Evolutionary conservation across 108 stramenopile species (phyloP), one percentile per base, ranked within the genome.

Genomic region (Fragilariopsis cylindrus): DNA sequence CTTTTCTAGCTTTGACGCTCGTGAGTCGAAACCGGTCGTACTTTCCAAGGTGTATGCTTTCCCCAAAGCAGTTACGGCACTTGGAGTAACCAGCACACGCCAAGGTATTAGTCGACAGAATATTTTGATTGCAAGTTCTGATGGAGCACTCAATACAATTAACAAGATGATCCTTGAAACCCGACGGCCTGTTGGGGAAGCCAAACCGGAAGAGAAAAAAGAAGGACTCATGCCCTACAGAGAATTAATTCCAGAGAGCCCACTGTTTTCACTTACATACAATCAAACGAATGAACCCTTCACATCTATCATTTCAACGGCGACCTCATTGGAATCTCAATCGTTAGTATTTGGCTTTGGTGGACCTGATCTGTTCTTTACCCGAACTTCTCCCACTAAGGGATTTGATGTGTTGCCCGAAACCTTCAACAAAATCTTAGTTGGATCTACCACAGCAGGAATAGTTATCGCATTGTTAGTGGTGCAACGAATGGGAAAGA

Each of bases 91-190:
- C 2, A 68, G 73, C 7, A 97, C 98, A 30, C 81, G 82, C 55
- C 83, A 87, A n/a, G 98, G 97, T 18, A 97, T 99, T 60, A 95
- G 97, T 49, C 77, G 85, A 16, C 93, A 90, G 49, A 88, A 92
- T 56, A 81, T 97, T 18, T 55, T 99, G 56, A 65, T 97, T 71
- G 89, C 95, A 44, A 88, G 85, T 49, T 80, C 81, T 49, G 97
- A 91, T 50, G 95, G 90, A 3, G 85, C 96, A 67, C 78, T 98
- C n/a, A 75, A 77, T 70, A 67, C 78, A 3, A 72, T 96, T 11
- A 85, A 87, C 60, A 79, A 92, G 41, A 85, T 88, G 48, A 65
- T 96, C 55, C 63, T 99, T 30, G 96, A 97, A 60, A 96, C 98
- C 6, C 91, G 98, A 56, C 85, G 98, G 42, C 98, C 97, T 16